A percentile compares a stretch with the other conserved stretches of the same genome.
Evolutionary conservation across 306 rosid species (phyloP).

Genomic region (Prosopis cineraria): DNA sequence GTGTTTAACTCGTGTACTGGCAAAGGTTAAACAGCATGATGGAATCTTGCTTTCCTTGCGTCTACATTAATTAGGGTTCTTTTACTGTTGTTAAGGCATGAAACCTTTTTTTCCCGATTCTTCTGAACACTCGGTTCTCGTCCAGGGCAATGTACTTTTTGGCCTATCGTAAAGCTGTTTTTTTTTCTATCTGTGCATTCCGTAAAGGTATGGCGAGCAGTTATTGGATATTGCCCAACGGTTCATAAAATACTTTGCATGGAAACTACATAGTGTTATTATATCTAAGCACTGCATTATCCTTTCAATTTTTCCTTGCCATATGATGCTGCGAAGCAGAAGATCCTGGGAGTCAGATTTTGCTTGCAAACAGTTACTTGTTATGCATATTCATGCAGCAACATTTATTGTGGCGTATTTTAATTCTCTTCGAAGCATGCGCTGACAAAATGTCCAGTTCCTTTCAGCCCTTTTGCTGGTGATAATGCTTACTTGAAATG

Average conservation of each 20-base stretch:
- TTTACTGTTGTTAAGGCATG: slow-evolving; percentile 29
- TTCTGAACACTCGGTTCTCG: slow-evolving; percentile 18
- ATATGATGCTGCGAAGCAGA: background rate
- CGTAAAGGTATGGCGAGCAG: background rate
- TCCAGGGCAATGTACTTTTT: slow-evolving; percentile 1
- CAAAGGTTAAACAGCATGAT: slow-evolving; percentile 17
- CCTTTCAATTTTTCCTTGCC: slow-evolving; percentile 16
- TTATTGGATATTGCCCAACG: background rate
- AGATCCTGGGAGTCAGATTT: slow-evolving; percentile 8
- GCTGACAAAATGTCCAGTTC: background rate
- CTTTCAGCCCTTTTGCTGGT: background rate
- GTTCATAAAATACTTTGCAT: slow-evolving; percentile 35
- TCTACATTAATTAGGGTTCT: slow-evolving; percentile 25
- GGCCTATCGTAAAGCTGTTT: background rate
- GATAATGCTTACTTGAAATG: background rate
- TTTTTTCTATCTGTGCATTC: background rate
- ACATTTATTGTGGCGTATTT: background rate
- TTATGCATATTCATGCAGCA: background rate
- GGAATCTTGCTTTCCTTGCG: slow-evolving; percentile 33
- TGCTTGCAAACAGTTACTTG: slow-evolving; percentile 8
- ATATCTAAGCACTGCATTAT: background rate
- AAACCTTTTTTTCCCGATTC: background rate
- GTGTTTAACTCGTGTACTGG: background rate
- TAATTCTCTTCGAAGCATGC: background rate
- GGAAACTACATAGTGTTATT: slow-evolving; percentile 25